These are phyloP conservation scores for Nothopassalora personata DNA, from an alignment of 2,329 filamentous ascomycete species.

Conservation along the genomic window DNA sequence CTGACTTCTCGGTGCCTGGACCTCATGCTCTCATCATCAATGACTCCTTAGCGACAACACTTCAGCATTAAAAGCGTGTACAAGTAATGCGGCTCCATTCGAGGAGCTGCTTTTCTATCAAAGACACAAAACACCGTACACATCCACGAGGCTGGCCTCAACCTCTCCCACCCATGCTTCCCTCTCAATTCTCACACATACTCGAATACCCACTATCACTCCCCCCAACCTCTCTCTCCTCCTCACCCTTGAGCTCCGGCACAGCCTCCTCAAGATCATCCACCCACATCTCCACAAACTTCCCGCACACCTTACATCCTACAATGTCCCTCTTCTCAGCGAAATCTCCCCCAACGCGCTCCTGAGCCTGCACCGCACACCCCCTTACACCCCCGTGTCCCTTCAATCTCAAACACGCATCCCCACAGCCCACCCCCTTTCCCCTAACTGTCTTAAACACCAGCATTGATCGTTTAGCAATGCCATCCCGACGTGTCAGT, in stretches of 20 bases:
- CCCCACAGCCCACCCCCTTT: background rate
- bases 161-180: background rate
- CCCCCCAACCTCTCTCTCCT: background rate
- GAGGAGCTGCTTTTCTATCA: no score
- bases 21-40: no score
- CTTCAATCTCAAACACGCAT: background rate
- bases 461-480: background rate
- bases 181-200: background rate
- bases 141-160: no score
- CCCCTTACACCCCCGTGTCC: no score
- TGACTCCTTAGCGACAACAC: no score
- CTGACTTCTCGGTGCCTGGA: no score
- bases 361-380: no score
- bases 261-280: constrained; percentile 5
- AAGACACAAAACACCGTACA: no score
- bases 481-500: background rate
- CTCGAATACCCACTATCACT: background rate
- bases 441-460: background rate
- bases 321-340: background rate
- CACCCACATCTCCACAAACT: constrained; percentile 5
- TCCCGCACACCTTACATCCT: constrained; percentile 7
- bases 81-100: no score
- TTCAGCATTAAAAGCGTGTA: no score
- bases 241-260: background rate
- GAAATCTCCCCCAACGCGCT: no score